Evolutionary conservation across 1,139 yeast species (phyloP).

Genomic region (Casaregolazyma lundiana): DNA sequence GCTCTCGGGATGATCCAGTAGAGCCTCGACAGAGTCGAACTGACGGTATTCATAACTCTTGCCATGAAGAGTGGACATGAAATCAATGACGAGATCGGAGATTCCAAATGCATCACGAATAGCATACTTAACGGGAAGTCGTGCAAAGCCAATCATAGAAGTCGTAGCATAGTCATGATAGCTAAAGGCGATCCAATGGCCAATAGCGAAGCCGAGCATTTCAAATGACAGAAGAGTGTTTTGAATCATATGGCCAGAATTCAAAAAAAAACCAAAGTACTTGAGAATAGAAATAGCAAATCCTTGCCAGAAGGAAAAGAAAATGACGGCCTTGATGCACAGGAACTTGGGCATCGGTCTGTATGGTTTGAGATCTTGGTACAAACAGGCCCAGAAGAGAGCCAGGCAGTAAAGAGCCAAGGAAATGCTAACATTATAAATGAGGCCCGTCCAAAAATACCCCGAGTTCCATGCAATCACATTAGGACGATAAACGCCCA

Average conservation of each 20-base stretch:
- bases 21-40: constrained; percentile 75
- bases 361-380: constrained; percentile 69
- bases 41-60: constrained; percentile 73
- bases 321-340: constrained; percentile 87
- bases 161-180: constrained; percentile 64
- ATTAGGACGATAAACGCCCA: constrained; percentile 45
- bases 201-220: constrained; percentile 76
- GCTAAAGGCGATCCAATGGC: constrained; percentile 84
- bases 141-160: constrained; percentile 59
- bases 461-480: constrained; percentile 47
- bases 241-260: constrained; percentile 52
- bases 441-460: constrained; percentile 61
- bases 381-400: constrained; percentile 84
- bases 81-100: constrained; percentile 72
- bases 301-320: constrained; percentile 98
- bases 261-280: constrained; percentile 48
- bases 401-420: constrained; percentile 81
- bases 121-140: constrained; percentile 58
- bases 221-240: constrained; percentile 81
- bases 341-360: constrained; percentile 89
- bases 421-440: constrained; percentile 78
- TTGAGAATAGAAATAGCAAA: constrained; percentile 60
- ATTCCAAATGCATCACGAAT: constrained; percentile 71
- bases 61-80: constrained; percentile 69
- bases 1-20: constrained; percentile 64